Conservation (phyloP, 805 yeast species). For the Myxozyma neotropica region DNA sequence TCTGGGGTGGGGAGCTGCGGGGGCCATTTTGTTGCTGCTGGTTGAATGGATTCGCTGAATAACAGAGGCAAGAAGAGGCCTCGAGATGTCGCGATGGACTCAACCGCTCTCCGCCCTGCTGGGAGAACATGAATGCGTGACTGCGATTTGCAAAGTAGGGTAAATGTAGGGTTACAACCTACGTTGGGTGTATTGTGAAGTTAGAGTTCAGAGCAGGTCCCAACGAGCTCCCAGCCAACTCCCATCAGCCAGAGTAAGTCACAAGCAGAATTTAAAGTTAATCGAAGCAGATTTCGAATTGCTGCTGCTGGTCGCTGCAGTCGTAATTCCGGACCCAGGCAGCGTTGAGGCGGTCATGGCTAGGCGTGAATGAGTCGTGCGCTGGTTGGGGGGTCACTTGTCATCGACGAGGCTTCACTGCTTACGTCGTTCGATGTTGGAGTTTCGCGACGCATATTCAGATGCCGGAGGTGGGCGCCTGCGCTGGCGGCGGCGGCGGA, state of each 20-base stretch:
- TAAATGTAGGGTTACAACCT: too few relatives aligned
- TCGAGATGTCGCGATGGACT: too few relatives aligned
- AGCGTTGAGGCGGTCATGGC: constrained; percentile 47
- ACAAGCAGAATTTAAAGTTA: too few relatives aligned
- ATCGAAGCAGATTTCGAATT: too few relatives aligned
- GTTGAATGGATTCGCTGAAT: not conserved
- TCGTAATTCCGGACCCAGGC: constrained; percentile 48
- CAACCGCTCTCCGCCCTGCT: too few relatives aligned
- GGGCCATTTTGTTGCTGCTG: constrained; percentile 65
- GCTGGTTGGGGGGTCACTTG: constrained; percentile 19
- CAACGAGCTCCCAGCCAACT: too few relatives aligned
- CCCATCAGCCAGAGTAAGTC: too few relatives aligned
- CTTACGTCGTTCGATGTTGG: constrained; percentile 18
- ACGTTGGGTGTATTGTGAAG: too few relatives aligned
- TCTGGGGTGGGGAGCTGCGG: constrained; percentile 97
- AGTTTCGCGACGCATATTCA: constrained; percentile 33
- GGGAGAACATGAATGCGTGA: too few relatives aligned
- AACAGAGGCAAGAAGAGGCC: too few relatives aligned
- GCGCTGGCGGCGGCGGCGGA: not conserved
- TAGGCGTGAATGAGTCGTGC: not conserved
- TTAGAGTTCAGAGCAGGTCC: too few relatives aligned
- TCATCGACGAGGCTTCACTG: constrained; percentile 18
- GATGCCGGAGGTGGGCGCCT: constrained; percentile 5
- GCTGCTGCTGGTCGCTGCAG: constrained; percentile 37
- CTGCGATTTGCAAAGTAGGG: too few relatives aligned